Percentiles rank a stretch among this genome's conserved stretches.
These are phyloP conservation scores for Tuber brumale DNA, from an alignment of 495 filamentous ascomycete genomes.

Conservation along the genomic window DNA sequence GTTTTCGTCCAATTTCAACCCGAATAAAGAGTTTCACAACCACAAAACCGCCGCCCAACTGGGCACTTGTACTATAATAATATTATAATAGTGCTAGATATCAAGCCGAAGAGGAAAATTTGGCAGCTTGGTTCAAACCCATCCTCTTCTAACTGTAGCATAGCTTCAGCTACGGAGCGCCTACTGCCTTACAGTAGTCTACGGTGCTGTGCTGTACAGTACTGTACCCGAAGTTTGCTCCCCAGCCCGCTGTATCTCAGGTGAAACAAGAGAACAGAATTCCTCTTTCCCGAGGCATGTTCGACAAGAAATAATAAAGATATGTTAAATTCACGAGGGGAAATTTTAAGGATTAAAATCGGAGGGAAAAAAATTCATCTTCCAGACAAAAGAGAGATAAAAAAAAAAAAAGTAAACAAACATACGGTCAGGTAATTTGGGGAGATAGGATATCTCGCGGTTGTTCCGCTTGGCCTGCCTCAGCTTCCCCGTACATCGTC, in stretches of 20 bases:
- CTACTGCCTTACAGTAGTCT: neutral
- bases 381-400: neutral
- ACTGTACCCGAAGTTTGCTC: neutral
- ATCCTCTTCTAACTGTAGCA: neutral
- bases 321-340: neutral
- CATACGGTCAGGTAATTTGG: neutral
- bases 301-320: neutral
- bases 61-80: neutral
- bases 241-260: neutral
- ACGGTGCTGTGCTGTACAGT: neutral
- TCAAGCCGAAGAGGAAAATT: neutral
- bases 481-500: slow-evolving; percentile 11
- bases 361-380: neutral
- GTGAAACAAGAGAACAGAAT: neutral
- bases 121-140: neutral
- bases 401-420: neutral
- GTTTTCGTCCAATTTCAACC: neutral
- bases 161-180: neutral
- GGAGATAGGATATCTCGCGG: neutral
- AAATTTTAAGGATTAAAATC: neutral
- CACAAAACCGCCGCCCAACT: neutral
- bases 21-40: neutral
- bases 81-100: neutral
- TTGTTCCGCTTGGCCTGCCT: slow-evolving; percentile 19
- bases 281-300: neutral